Conservation (phyloP, 1,284 basidiomycete genomes). For the Moesziomyces aphidis region DNA sequence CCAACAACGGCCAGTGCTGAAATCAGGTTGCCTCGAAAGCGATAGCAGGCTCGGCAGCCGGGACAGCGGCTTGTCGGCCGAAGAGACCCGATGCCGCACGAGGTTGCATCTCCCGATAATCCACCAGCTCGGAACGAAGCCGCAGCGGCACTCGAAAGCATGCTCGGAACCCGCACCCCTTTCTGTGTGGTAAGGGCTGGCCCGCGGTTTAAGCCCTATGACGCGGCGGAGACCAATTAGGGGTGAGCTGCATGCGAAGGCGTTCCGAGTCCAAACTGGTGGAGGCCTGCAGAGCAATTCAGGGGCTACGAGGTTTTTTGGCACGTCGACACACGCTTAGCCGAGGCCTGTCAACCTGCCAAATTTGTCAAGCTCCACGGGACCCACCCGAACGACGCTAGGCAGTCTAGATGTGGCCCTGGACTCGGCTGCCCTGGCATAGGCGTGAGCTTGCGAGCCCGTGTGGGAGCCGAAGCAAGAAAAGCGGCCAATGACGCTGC, state of each 20-base stretch:
- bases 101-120: neutral
- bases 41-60: too few relatives aligned
- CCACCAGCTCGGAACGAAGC: neutral
- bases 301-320: conserved; percentile 1
- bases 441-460: too few relatives aligned
- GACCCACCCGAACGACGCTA: neutral
- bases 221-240: conserved; percentile 7
- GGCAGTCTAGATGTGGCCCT: conserved; percentile 11
- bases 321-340: conserved; percentile 4
- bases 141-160: neutral
- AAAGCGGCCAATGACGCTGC: conserved; percentile 3
- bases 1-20: too few relatives aligned
- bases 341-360: conserved; percentile 24
- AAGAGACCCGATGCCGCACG: neutral
- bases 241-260: conserved; percentile 14
- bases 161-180: neutral
- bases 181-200: neutral
- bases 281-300: neutral
- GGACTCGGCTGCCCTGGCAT: neutral
- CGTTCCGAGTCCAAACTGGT: neutral
- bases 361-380: conserved; percentile 5
- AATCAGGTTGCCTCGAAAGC: too few relatives aligned
- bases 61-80: neutral
- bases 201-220: neutral
- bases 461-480: conserved; percentile 1